These are phyloP conservation scores for Nasturtium officinale DNA, from an alignment of 345 rosid species.

Conservation along the genomic window DNA sequence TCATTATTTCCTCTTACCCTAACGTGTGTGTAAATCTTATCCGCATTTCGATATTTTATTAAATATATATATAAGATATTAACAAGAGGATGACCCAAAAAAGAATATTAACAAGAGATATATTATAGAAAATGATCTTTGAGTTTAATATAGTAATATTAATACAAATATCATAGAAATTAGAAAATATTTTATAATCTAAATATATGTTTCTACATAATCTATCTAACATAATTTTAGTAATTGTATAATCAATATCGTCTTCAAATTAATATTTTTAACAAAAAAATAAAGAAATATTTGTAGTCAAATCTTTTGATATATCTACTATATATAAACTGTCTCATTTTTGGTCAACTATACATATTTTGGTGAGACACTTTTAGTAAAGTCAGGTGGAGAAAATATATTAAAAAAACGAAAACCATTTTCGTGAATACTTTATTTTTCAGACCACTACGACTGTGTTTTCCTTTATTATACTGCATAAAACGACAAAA, in stretches of 20 bases:
- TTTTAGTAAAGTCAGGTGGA: background rate
- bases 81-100: too few species aligned
- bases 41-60: too few species aligned
- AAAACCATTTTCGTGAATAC: background rate
- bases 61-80: too few species aligned
- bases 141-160: background rate
- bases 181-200: too few species aligned
- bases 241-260: background rate
- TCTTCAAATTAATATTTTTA: background rate
- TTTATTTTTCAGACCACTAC: slow-evolving; percentile 12
- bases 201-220: background rate
- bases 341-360: background rate
- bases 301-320: too few species aligned
- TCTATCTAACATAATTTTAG: background rate
- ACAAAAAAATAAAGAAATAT: too few species aligned
- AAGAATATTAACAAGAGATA: too few species aligned
- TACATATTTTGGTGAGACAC: background rate
- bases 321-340: background rate
- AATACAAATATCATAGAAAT: background rate
- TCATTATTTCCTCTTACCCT: too few species aligned
- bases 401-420: background rate
- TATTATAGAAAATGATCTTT: background rate
- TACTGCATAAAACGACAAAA: slow-evolving; percentile 39
- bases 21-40: too few species aligned
- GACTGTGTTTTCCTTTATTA: slow-evolving; percentile 14